Percentiles rank a stretch among this genome's conserved stretches.
Evolutionary conservation across 2,329 filamentous ascomycete species (phyloP).

Genomic region (Rhynchosporium agropyri): DNA sequence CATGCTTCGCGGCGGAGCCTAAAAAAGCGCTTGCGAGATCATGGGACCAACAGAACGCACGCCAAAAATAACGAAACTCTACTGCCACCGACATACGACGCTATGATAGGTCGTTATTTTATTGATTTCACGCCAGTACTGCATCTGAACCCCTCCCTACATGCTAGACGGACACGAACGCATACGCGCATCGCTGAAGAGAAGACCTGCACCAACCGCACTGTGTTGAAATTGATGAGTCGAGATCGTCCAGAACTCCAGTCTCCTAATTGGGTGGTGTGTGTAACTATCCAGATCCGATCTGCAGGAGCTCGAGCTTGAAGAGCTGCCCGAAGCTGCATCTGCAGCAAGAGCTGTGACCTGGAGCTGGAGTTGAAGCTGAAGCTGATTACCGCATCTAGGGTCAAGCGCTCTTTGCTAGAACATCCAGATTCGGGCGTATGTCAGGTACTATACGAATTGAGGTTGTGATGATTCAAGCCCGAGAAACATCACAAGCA

Average conservation of each 20-base stretch:
- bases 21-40: constrained; percentile 26
- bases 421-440: neutral
- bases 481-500: constrained; percentile 19
- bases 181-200: constrained; percentile 33
- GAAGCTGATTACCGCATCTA: constrained; percentile 29
- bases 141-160: constrained; percentile 28
- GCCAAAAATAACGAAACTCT: too few relatives aligned
- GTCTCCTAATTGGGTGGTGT: constrained; percentile 17
- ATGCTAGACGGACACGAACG: constrained; percentile 31
- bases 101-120: constrained; percentile 22
- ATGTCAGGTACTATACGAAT: neutral
- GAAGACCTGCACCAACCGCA: constrained; percentile 12
- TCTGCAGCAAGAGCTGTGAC: too few relatives aligned
- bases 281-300: neutral
- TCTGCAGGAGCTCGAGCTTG: constrained; percentile 27
- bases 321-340: neutral
- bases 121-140: constrained; percentile 30
- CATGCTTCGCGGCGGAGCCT: constrained; percentile 21
- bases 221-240: neutral
- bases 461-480: neutral
- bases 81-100: constrained; percentile 5
- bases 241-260: constrained; percentile 17
- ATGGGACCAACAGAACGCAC: constrained; percentile 27
- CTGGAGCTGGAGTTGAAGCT: constrained; percentile 15
- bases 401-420: constrained; percentile 11